phyloP scores from a whole-genome alignment of 2,329 filamentous ascomycete species.

The Fusarium sp. region DNA sequence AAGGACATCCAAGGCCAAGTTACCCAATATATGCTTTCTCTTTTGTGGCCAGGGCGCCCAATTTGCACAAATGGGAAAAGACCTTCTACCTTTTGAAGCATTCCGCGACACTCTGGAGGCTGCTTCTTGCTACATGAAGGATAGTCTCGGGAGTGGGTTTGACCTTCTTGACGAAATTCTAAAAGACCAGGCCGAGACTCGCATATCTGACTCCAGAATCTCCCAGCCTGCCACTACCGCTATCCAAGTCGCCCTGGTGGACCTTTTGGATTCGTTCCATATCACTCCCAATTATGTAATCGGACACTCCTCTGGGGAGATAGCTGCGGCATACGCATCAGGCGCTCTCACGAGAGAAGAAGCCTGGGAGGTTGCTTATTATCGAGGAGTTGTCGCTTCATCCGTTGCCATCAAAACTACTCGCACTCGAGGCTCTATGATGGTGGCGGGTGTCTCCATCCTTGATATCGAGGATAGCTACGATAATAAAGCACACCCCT shows the following conservation, averaged over 20 bases:
- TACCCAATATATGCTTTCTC: slow-evolving; percentile 52
- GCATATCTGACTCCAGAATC: slow-evolving; percentile 50
- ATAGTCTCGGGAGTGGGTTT: slow-evolving; percentile 47
- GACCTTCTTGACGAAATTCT: slow-evolving; percentile 52
- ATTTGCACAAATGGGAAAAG: slow-evolving; percentile 56
- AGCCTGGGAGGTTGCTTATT: slow-evolving; percentile 57
- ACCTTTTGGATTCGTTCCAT: slow-evolving; percentile 50
- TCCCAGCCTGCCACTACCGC: slow-evolving; percentile 57
- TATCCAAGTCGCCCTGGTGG: slow-evolving; percentile 56
- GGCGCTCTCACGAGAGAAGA: slow-evolving; percentile 50
- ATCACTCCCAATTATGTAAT: slow-evolving; percentile 51
- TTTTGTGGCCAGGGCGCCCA: slow-evolving; percentile 59
- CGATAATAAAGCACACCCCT: slow-evolving; percentile 19
- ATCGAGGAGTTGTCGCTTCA: slow-evolving; percentile 52
- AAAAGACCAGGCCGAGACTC: slow-evolving; percentile 38
- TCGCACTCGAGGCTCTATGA: slow-evolving; percentile 54
- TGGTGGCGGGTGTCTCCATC: slow-evolving; percentile 52
- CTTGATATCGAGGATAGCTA: slow-evolving; percentile 47
- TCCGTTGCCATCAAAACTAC: slow-evolving; percentile 44
- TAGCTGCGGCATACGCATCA: slow-evolving; percentile 57
- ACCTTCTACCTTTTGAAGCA: slow-evolving; percentile 53
- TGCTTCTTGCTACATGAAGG: slow-evolving; percentile 48
- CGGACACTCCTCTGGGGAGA: slow-evolving; percentile 61
- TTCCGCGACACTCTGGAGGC: slow-evolving; percentile 55
- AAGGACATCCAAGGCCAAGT: slow-evolving; percentile 43